A percentile compares a stretch with the other conserved stretches of the same genome.
Evolutionary conservation across 148 eudicot species (phyloP).

Genomic region (Camellia japonica): DNA sequence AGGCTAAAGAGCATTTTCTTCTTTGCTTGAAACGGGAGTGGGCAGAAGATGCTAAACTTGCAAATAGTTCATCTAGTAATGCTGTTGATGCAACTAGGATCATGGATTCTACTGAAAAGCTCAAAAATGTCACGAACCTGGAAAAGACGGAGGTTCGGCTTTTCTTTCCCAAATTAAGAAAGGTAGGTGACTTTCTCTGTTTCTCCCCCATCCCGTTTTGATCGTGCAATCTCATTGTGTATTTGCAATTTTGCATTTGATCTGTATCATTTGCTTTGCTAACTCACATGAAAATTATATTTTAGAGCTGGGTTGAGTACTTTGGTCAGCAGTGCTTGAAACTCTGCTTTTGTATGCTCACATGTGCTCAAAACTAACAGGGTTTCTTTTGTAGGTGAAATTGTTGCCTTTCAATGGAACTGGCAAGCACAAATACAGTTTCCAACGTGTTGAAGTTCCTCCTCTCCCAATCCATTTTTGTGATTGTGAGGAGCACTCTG

Average conservation of each 20-base stretch:
- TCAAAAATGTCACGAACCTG: constrained; percentile 35
- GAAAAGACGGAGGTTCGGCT: constrained; percentile 52
- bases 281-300: neutral
- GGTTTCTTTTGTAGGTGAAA: constrained; percentile 52
- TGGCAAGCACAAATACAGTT: constrained; percentile 98
- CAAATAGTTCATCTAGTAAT: constrained; percentile 20
- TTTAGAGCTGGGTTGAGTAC: neutral
- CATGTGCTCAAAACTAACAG: constrained; percentile 1
- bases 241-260: neutral
- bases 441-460: constrained; percentile 73
- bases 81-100: constrained; percentile 32
- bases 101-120: constrained; percentile 26
- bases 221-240: neutral
- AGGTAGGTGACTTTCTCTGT: constrained; percentile 42
- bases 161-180: constrained; percentile 74
- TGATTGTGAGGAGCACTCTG: constrained; percentile 79
- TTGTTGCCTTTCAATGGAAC: constrained; percentile 68
- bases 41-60: constrained; percentile 65
- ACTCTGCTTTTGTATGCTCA: constrained; percentile 1
- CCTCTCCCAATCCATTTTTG: constrained; percentile 72
- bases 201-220: neutral
- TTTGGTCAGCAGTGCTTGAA: neutral
- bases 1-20: constrained; percentile 83
- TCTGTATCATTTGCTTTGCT: neutral
- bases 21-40: constrained; percentile 65